Percentiles rank a stretch among this genome's conserved stretches.
Evolutionary conservation across 1,284 basidiomycete species (phyloP).

Genomic region (Jaminaea rosea): DNA sequence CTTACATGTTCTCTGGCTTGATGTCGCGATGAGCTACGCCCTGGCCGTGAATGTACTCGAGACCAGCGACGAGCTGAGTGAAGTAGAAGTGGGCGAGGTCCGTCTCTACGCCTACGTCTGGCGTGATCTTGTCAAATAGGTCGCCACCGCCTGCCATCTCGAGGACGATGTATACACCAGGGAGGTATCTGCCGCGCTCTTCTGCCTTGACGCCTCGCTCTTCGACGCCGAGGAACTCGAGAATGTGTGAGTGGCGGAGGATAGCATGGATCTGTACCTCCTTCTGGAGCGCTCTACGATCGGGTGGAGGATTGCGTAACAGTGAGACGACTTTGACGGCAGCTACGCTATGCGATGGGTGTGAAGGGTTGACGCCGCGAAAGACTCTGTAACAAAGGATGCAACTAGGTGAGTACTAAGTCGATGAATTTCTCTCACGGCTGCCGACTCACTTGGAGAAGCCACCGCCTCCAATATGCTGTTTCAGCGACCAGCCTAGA

Average conservation of each 20-base stretch:
- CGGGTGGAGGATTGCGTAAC: conserved; percentile 33
- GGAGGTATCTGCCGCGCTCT: conserved; percentile 31
- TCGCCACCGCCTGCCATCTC: conserved; percentile 90
- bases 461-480: conserved; percentile 44
- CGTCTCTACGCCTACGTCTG: conserved; percentile 76
- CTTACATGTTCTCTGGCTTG: conserved; percentile 51
- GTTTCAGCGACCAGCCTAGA: conserved; percentile 39
- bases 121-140: conserved; percentile 91
- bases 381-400: conserved; percentile 31
- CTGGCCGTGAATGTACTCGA: conserved; percentile 63
- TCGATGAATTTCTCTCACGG: no score
- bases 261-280: conserved; percentile 84
- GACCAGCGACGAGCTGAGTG: conserved; percentile 66
- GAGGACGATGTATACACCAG: conserved; percentile 75
- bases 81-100: conserved; percentile 89
- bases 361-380: conserved; percentile 30
- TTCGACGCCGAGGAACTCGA: conserved; percentile 64
- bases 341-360: conserved; percentile 26
- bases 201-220: conserved; percentile 19
- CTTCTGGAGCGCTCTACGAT: conserved; percentile 55
- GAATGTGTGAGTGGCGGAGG: conserved; percentile 71
- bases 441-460: conserved; percentile 27
- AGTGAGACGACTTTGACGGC: conserved; percentile 46
- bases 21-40: conserved; percentile 51
- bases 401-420: background rate